Evolutionary conservation across 805 yeast species (phyloP).

Genomic region (Spathaspora boniae): DNA sequence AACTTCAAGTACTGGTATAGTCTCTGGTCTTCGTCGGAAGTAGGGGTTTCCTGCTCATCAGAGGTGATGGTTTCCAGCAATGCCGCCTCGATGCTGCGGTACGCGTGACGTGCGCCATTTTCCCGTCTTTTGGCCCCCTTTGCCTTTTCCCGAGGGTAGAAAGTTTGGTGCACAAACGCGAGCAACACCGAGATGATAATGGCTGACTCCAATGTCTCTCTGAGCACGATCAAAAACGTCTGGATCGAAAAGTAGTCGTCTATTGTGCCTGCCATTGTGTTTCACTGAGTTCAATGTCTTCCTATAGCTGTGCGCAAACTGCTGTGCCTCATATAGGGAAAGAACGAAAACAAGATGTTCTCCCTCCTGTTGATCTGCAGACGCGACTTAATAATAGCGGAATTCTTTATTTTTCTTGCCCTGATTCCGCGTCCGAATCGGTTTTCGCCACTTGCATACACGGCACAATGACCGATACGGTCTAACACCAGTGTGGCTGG

Average conservation of each 20-base stretch:
- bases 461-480: too few species aligned
- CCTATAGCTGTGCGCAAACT: too few species aligned
- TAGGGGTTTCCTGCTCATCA: slow-evolving; percentile 1
- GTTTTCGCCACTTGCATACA: too few species aligned
- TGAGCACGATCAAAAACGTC: slow-evolving; percentile 65
- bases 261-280: slow-evolving; percentile 7
- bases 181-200: slow-evolving; percentile 69
- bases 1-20: slow-evolving; percentile 23
- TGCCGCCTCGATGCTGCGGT: slow-evolving; percentile 5
- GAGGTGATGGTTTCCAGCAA: not conserved
- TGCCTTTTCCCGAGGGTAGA: slow-evolving; percentile 8
- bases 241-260: slow-evolving; percentile 61
- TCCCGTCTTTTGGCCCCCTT: slow-evolving; percentile 1
- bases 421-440: too few species aligned
- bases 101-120: slow-evolving; percentile 2
- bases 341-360: too few species aligned
- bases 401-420: too few species aligned
- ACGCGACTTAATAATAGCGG: too few species aligned
- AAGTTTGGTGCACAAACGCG: slow-evolving; percentile 65
- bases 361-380: too few species aligned
- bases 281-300: not conserved
- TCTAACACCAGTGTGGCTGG: too few species aligned
- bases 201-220: slow-evolving; percentile 77
- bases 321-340: too few species aligned
- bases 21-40: slow-evolving; percentile 4